Conservation (phyloP, 352 stramenopile species). For the Pythium dissotocum region DNA sequence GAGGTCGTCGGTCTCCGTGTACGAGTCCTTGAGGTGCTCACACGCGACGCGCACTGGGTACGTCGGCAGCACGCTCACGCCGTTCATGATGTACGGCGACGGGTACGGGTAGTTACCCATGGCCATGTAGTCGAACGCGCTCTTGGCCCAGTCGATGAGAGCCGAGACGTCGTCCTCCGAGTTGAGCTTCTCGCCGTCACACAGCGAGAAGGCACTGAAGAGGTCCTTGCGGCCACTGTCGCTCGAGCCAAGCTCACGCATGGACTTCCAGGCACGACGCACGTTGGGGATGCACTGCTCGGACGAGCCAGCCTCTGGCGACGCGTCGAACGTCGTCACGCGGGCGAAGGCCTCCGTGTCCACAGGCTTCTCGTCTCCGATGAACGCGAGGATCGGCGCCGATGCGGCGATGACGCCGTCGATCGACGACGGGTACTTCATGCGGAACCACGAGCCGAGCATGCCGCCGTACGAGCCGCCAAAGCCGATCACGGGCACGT, state of each 20-base stretch:
- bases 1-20: conserved; percentile 20
- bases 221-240: conserved; percentile 46
- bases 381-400: conserved; percentile 84
- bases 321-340: conserved; percentile 65
- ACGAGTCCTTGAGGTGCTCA: conserved; percentile 33
- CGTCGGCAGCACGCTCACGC: conserved; percentile 53
- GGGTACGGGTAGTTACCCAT: conserved; percentile 97
- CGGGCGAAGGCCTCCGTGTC: conserved; percentile 69
- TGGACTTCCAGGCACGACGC: conserved; percentile 55
- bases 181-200: conserved; percentile 44
- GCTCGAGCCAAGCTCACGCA: conserved; percentile 54
- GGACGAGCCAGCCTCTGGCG: conserved; percentile 57
- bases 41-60: conserved; percentile 83
- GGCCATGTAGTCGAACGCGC: conserved; percentile 91
- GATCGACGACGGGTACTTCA: conserved; percentile 92
- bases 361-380: conserved; percentile 52
- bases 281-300: conserved; percentile 82
- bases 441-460: conserved; percentile 90
- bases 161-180: conserved; percentile 45
- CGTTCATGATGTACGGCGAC: conserved; percentile 91
- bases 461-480: conserved; percentile 94
- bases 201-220: conserved; percentile 49
- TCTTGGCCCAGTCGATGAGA: conserved; percentile 69
- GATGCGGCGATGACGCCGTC: conserved; percentile 91
- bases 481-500: conserved; percentile 89